A percentile compares a stretch with the other conserved stretches of the same genome.
Conservation (phyloP, 2,329 filamentous ascomycete species). For the Myriosclerotinia scirpicola region DNA sequence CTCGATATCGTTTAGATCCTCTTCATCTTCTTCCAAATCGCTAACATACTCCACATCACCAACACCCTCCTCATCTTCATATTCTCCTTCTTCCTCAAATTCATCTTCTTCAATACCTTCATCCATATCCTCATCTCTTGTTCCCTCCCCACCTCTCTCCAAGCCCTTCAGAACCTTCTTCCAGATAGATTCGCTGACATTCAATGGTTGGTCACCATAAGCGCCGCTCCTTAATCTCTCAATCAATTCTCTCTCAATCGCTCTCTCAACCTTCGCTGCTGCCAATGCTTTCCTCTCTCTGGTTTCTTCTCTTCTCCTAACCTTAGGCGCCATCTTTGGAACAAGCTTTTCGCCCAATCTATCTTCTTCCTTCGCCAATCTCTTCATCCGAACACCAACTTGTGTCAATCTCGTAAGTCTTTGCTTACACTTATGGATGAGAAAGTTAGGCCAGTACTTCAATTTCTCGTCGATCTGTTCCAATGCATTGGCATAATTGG, state of each 20-base stretch:
- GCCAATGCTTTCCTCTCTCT: slow-evolving; percentile 75
- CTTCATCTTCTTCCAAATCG: slow-evolving; percentile 82
- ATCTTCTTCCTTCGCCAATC: slow-evolving; percentile 85
- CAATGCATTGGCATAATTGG: slow-evolving; percentile 88
- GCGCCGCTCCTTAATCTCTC: slow-evolving; percentile 87
- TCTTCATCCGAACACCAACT: slow-evolving; percentile 78
- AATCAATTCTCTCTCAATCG: slow-evolving; percentile 92
- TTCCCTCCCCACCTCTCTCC: slow-evolving; percentile 81
- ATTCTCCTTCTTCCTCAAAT: slow-evolving; percentile 65
- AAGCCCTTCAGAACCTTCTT: slow-evolving; percentile 92
- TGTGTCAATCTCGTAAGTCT: slow-evolving; percentile 88
- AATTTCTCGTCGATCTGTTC: slow-evolving; percentile 82
- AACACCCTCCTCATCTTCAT: slow-evolving; percentile 61
- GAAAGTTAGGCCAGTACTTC: slow-evolving; percentile 93
- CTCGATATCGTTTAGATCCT: slow-evolving; percentile 77
- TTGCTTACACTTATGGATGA: slow-evolving; percentile 95
- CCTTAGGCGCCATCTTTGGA: slow-evolving; percentile 87
- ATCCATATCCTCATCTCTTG: slow-evolving; percentile 83
- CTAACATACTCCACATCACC: slow-evolving; percentile 89
- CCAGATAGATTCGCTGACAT: slow-evolving; percentile 94
- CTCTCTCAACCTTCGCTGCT: slow-evolving; percentile 90
- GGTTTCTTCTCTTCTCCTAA: slow-evolving; percentile 72
- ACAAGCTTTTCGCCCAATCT: slow-evolving; percentile 85
- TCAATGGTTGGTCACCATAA: slow-evolving; percentile 91
- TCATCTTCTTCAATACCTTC: slow-evolving; percentile 80